Conservation (phyloP, 2,329 filamentous ascomycete genomes). For the Cercospora sesami region DNA sequence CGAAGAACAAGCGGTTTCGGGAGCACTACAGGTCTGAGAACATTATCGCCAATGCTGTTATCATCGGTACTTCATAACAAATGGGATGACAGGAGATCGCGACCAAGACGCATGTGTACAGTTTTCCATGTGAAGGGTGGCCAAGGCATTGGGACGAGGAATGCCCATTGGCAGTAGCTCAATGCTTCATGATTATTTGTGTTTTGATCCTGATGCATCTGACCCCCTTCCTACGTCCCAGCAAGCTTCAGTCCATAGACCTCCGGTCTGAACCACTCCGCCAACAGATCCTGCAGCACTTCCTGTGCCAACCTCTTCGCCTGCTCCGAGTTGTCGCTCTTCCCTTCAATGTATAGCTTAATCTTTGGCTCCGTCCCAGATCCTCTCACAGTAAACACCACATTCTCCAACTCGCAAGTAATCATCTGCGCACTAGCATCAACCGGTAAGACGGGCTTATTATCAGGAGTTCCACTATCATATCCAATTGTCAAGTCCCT, state of each 20-base stretch:
- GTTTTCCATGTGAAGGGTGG: no score
- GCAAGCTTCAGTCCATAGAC: conserved; percentile 35
- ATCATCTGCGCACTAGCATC: conserved; percentile 64
- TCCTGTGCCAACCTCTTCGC: conserved; percentile 49
- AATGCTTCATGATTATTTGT: no score
- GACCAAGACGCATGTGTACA: no score
- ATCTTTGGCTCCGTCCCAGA: conserved; percentile 69
- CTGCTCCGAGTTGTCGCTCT: conserved; percentile 43
- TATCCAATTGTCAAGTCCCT: conserved; percentile 62
- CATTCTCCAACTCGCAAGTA: conserved; percentile 58
- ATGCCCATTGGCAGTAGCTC: no score
- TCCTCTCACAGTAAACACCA: conserved; percentile 61
- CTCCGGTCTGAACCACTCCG: conserved; percentile 50
- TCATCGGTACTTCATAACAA: no score
- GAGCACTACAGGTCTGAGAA: no score
- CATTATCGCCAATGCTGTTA: no score
- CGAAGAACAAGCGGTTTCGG: no score
- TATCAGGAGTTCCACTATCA: conserved; percentile 57
- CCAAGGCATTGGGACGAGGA: no score
- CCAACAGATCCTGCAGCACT: conserved; percentile 49
- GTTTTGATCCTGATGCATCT: no score
- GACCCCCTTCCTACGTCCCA: no score
- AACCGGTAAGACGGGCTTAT: conserved; percentile 56
- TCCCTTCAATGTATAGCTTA: conserved; percentile 59
- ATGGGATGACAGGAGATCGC: no score